Evolutionary conservation across 2,329 filamentous ascomycete species (phyloP).

Genomic region (Aspergillus nomiae): DNA sequence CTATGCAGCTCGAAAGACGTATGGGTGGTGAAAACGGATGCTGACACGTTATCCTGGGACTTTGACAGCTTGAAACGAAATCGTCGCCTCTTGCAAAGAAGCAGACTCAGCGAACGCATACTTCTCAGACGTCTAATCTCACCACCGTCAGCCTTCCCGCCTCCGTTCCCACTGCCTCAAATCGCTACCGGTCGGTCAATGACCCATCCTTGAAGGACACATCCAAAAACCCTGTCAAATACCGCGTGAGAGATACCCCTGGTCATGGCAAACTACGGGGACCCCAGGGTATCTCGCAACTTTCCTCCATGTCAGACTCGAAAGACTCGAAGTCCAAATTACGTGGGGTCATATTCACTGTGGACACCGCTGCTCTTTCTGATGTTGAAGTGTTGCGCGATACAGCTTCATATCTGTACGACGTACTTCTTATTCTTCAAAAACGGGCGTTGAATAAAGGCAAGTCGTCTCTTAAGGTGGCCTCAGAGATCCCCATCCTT

Average conservation of each 20-base stretch:
- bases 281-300: slow-evolving; percentile 49
- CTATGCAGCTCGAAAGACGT: not conserved
- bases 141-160: slow-evolving; percentile 59
- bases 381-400: slow-evolving; percentile 60
- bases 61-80: slow-evolving; percentile 48
- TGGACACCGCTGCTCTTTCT: slow-evolving; percentile 74
- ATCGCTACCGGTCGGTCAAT: slow-evolving; percentile 66
- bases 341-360: slow-evolving; percentile 77
- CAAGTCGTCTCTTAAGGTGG: slow-evolving; percentile 58
- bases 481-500: slow-evolving; percentile 69
- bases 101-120: slow-evolving; percentile 54
- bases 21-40: not conserved
- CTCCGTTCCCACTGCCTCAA: slow-evolving; percentile 55
- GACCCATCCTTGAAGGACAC: slow-evolving; percentile 65
- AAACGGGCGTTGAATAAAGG: slow-evolving; percentile 61
- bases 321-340: slow-evolving; percentile 48
- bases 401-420: slow-evolving; percentile 83
- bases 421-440: slow-evolving; percentile 81
- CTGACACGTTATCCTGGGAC: not conserved
- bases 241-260: slow-evolving; percentile 70
- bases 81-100: slow-evolving; percentile 39
- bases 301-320: slow-evolving; percentile 33
- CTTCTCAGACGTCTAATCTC: slow-evolving; percentile 62
- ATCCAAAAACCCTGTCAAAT: slow-evolving; percentile 38
- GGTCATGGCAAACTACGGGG: slow-evolving; percentile 92